A percentile compares a stretch with the other conserved stretches of the same genome.
Evolutionary conservation across 2,329 filamentous ascomycete genomes (phyloP).

Genomic region (Aspergillus ustus): DNA sequence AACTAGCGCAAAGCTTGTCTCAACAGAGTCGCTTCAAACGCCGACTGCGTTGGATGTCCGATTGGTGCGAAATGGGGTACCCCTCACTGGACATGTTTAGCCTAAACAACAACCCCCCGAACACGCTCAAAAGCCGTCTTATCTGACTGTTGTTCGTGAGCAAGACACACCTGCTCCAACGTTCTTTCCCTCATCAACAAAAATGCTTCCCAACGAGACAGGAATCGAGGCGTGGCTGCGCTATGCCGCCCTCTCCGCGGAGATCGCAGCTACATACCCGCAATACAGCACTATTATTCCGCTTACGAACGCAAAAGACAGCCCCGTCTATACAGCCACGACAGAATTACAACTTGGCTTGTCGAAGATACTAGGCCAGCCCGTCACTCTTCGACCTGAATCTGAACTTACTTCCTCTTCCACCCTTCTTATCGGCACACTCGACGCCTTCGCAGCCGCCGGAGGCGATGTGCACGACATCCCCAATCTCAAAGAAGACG

Average conservation of each 20-base stretch:
- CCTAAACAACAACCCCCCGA: too few relatives aligned
- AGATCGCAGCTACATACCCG: neutral
- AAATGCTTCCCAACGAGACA: neutral
- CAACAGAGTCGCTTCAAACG: too few relatives aligned
- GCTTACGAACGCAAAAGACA: neutral
- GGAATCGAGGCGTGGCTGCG: neutral
- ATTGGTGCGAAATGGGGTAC: too few relatives aligned
- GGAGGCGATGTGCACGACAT: conserved; percentile 21
- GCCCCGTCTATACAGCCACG: neutral
- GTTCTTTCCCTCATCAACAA: too few relatives aligned
- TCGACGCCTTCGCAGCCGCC: conserved; percentile 35
- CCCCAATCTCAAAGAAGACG: conserved; percentile 45
- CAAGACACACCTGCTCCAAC: too few relatives aligned
- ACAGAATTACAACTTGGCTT: neutral
- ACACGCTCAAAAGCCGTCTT: too few relatives aligned
- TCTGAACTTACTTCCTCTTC: neutral
- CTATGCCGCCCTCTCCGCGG: neutral
- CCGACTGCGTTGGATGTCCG: too few relatives aligned
- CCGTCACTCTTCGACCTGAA: neutral
- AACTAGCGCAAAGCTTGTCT: too few relatives aligned
- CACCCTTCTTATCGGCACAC: conserved; percentile 31
- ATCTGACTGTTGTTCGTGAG: too few relatives aligned
- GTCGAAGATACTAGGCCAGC: neutral
- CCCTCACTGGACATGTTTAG: too few relatives aligned
- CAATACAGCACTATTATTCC: neutral